Evolutionary conservation across 768 basidiomycete genomes (phyloP).

Genomic region (Pleurotus salmoneostramineus): DNA sequence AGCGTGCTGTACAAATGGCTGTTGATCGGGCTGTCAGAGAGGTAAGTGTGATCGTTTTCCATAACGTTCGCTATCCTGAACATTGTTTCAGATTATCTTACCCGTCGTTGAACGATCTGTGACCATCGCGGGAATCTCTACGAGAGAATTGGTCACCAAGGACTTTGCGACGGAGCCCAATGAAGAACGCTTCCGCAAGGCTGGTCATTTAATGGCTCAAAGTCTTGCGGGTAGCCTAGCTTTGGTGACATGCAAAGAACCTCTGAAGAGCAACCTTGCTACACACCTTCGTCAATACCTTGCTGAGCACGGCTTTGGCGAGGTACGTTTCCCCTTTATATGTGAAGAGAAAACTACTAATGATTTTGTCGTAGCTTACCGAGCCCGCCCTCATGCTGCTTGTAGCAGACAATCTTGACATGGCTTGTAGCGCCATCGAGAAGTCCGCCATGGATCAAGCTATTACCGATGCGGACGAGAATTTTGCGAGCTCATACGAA

Average conservation of each 20-base stretch:
- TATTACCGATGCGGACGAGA: constrained; percentile 88
- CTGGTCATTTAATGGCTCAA: constrained; percentile 94
- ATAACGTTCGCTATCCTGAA: not conserved
- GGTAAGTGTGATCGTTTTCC: constrained; percentile 35
- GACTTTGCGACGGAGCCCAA: constrained; percentile 93
- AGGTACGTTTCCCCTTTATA: constrained; percentile 39
- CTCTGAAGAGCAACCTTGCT: constrained; percentile 86
- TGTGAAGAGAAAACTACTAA: not conserved
- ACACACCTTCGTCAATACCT: constrained; percentile 84
- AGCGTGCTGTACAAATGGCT: constrained; percentile 85
- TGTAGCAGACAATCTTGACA: constrained; percentile 89
- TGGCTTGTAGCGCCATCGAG: constrained; percentile 92
- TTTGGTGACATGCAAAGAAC: constrained; percentile 97
- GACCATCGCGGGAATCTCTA: constrained; percentile 97
- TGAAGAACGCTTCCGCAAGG: constrained; percentile 86
- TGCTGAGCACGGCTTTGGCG: constrained; percentile 84
- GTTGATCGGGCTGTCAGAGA: constrained; percentile 95
- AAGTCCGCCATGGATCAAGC: constrained; percentile 98
- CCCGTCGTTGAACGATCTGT: constrained; percentile 98
- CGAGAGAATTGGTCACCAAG: constrained; percentile 90
- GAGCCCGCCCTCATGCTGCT: constrained; percentile 78
- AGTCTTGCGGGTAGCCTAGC: constrained; percentile 96
- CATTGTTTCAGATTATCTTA: constrained; percentile 69
- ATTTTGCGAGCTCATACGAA: constrained; percentile 78
- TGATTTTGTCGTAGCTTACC: constrained; percentile 42